phyloP scores from a whole-genome alignment of 495 filamentous ascomycete species.

The Hypoxylon crocopeplum region DNA sequence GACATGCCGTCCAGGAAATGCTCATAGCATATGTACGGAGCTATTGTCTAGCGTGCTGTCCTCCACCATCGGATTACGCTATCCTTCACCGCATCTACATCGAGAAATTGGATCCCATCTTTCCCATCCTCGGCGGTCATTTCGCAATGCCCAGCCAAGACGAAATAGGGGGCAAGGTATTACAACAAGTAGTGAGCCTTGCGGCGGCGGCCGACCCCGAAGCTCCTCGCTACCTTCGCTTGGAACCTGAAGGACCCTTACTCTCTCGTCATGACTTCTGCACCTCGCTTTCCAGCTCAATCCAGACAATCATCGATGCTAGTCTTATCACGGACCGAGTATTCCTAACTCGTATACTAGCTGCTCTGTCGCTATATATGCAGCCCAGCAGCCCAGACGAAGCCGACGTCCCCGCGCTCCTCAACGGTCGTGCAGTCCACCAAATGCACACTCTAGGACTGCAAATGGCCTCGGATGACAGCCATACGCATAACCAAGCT shows the following conservation, averaged over 20 bases:
- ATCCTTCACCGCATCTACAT: slow-evolving; percentile 51
- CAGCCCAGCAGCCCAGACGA: slow-evolving; percentile 43
- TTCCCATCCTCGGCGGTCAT: slow-evolving; percentile 52
- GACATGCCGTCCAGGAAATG: slow-evolving; percentile 40
- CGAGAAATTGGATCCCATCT: slow-evolving; percentile 55
- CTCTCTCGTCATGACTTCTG: slow-evolving; percentile 48
- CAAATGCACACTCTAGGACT: slow-evolving; percentile 71
- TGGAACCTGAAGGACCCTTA: slow-evolving; percentile 31
- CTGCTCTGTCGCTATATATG: slow-evolving; percentile 44
- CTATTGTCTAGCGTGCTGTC: slow-evolving; percentile 45
- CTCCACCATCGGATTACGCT: slow-evolving; percentile 42
- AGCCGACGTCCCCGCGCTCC: slow-evolving; percentile 39
- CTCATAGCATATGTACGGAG: slow-evolving; percentile 45
- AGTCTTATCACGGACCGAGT: slow-evolving; percentile 41
- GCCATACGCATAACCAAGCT: slow-evolving; percentile 32
- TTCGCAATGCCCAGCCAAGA: slow-evolving; percentile 10
- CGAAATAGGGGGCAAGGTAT: slow-evolving; percentile 42
- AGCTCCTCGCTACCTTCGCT: slow-evolving; percentile 42
- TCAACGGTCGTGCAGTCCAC: slow-evolving; percentile 53
- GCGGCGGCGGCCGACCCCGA: slow-evolving; percentile 57
- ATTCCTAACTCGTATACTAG: slow-evolving; percentile 40
- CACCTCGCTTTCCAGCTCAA: slow-evolving; percentile 41
- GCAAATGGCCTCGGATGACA: slow-evolving; percentile 56
- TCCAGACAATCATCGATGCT: slow-evolving; percentile 42
- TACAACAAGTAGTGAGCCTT: slow-evolving; percentile 55